phyloP scores from a whole-genome alignment of 2,329 filamentous ascomycete species.

The Penicillium brasilianum region DNA sequence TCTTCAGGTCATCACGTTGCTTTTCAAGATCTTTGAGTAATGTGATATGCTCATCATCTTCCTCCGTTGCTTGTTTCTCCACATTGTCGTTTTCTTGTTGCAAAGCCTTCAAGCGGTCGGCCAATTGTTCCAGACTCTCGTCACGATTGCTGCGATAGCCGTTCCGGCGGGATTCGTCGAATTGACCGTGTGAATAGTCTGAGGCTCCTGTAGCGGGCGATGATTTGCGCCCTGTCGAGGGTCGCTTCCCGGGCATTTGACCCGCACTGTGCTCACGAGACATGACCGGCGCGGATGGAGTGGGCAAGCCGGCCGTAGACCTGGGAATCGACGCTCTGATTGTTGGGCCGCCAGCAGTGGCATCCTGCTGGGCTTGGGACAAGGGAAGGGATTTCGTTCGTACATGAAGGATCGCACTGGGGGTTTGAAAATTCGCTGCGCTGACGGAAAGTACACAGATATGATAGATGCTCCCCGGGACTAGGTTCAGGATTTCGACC shows the following conservation, averaged over 20 bases:
- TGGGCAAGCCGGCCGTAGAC: constrained; percentile 59
- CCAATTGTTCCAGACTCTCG: constrained; percentile 75
- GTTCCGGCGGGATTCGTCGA: constrained; percentile 46
- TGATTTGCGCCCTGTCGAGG: constrained; percentile 73
- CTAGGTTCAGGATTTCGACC: constrained; percentile 87
- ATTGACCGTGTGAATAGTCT: constrained; percentile 46
- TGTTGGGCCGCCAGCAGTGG: constrained; percentile 41
- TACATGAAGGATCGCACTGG: constrained; percentile 82
- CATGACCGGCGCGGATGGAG: constrained; percentile 66
- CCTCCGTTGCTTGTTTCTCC: constrained; percentile 67
- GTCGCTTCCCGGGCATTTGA: constrained; percentile 62
- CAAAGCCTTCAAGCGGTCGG: constrained; percentile 77
- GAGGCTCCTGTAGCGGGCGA: constrained; percentile 68
- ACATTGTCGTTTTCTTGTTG: constrained; percentile 83
- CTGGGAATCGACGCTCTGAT: constrained; percentile 60
- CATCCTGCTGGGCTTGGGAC: constrained; percentile 44
- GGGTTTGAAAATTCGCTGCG: constrained; percentile 87
- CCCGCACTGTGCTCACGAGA: constrained; percentile 68
- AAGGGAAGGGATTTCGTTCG: constrained; percentile 67
- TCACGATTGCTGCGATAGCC: constrained; percentile 60
- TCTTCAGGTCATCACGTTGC: constrained; percentile 79
- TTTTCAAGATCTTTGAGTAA: constrained; percentile 70
- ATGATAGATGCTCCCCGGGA: constrained; percentile 88
- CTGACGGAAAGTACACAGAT: constrained; percentile 92
- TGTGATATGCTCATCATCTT: constrained; percentile 72